phyloP scores from a whole-genome alignment of 495 filamentous ascomycete species.

The Chaetomium cochliodes region DNA sequence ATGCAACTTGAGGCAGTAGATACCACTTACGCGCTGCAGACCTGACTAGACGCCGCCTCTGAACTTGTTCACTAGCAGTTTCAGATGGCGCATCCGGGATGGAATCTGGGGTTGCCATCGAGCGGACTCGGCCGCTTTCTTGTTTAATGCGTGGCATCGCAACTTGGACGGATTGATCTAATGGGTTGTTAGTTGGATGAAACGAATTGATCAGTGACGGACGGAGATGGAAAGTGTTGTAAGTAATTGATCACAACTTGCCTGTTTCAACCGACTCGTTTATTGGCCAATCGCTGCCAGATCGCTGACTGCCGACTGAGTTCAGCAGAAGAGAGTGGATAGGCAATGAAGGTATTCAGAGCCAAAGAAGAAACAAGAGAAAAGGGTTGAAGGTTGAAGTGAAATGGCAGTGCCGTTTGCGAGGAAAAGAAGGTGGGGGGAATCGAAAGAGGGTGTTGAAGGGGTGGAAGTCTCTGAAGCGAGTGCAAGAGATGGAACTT shows the following conservation, averaged over 20 bases:
- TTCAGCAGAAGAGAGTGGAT: not conserved
- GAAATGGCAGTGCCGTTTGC: not conserved
- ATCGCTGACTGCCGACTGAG: not conserved
- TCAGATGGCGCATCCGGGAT: not conserved
- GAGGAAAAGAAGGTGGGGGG: not conserved
- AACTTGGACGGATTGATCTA: not conserved
- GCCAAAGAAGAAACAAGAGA: not conserved
- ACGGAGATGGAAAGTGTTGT: not conserved
- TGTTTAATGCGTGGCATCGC: constrained; percentile 13
- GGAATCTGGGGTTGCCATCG: not conserved
- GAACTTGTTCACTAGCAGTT: constrained; percentile 15
- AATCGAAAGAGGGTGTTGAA: not conserved
- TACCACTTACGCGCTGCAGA: constrained; percentile 34
- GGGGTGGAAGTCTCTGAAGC: not conserved
- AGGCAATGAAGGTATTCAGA: constrained; percentile 1
- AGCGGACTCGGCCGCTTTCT: constrained; percentile 11
- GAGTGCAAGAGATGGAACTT: not conserved
- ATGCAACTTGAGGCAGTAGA: not conserved
- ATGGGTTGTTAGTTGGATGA: not conserved
- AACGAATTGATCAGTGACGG: not conserved
- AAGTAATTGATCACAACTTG: not conserved
- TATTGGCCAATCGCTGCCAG: not conserved
- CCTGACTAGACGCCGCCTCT: constrained; percentile 9
- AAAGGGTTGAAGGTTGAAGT: not conserved
- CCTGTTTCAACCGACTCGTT: constrained; percentile 5